A percentile compares a stretch with the other conserved stretches of the same genome.
Conservation (phyloP, 2,329 filamentous ascomycete genomes). For the Teratosphaeria zuluensis region DNA sequence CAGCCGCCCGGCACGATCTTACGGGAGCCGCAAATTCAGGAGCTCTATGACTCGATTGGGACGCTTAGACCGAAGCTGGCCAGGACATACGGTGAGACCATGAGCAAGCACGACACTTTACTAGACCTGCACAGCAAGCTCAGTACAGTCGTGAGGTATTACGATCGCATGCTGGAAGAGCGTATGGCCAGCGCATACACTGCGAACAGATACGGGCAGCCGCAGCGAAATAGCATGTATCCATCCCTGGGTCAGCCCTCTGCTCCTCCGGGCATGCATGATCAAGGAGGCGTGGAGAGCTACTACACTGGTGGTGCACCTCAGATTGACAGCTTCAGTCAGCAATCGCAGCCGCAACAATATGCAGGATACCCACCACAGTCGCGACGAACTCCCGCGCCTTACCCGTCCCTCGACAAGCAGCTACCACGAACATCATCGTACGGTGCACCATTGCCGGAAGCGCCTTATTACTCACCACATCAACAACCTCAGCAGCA, state of each 20-base stretch:
- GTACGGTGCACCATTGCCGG: slow-evolving; percentile 18
- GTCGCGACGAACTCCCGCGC: slow-evolving; percentile 20
- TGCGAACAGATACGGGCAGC: slow-evolving; percentile 48
- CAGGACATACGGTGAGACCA: slow-evolving; percentile 92
- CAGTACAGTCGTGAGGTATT: slow-evolving; percentile 92
- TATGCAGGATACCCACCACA: slow-evolving; percentile 25
- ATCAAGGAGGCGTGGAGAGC: slow-evolving; percentile 55
- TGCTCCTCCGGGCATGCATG: slow-evolving; percentile 33
- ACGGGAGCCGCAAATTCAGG: slow-evolving; percentile 95
- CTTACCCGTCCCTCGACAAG: slow-evolving; percentile 27
- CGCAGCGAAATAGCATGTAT: slow-evolving; percentile 51
- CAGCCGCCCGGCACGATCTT: slow-evolving; percentile 92
- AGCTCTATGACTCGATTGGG: slow-evolving; percentile 96
- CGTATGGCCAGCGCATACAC: slow-evolving; percentile 85
- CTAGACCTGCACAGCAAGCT: slow-evolving; percentile 91
- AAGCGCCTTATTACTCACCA: slow-evolving; percentile 21
- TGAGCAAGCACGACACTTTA: slow-evolving; percentile 98
- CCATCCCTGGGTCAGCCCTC: slow-evolving; percentile 51
- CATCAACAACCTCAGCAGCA: slow-evolving; percentile 22
- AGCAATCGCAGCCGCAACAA: slow-evolving; percentile 8
- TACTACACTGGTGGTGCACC: slow-evolving; percentile 66
- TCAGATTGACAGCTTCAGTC: slow-evolving; percentile 36
- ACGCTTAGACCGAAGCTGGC: slow-evolving; percentile 85
- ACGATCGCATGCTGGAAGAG: slow-evolving; percentile 96
- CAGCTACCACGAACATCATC: slow-evolving; percentile 10